Conservation (phyloP, 1,284 basidiomycete species). For the Hymenochaete sp. region DNA sequence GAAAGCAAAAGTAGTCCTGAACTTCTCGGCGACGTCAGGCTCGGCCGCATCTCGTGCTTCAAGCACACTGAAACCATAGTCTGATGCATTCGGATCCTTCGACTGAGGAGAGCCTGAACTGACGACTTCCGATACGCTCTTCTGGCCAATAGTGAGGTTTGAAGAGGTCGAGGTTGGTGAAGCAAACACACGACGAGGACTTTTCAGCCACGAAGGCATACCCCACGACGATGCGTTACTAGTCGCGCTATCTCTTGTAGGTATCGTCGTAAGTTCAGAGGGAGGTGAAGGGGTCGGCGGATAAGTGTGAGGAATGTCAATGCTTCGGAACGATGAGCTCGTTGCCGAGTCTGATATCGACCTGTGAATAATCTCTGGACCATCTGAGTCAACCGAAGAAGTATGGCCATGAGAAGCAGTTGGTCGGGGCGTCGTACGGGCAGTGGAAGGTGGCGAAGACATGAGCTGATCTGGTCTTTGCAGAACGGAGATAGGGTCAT, state of each 20-base stretch:
- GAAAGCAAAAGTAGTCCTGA: slow-evolving; percentile 72
- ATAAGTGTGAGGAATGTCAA: slow-evolving; percentile 52
- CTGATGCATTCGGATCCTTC: slow-evolving; percentile 30
- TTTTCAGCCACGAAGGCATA: slow-evolving; percentile 65
- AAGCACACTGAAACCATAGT: slow-evolving; percentile 68
- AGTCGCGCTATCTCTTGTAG: slow-evolving; percentile 26
- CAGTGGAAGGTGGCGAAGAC: slow-evolving; percentile 1
- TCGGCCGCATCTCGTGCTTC: slow-evolving; percentile 60
- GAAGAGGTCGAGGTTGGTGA: slow-evolving; percentile 18
- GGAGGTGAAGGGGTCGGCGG: slow-evolving; percentile 55
- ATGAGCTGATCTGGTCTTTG: not conserved
- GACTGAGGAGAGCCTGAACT: slow-evolving; percentile 11
- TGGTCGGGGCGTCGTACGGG: not conserved
- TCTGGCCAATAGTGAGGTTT: slow-evolving; percentile 17
- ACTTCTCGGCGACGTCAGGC: slow-evolving; percentile 63
- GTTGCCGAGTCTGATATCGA: slow-evolving; percentile 2
- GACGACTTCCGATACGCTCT: slow-evolving; percentile 40
- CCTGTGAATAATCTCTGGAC: not conserved
- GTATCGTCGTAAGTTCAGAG: slow-evolving; percentile 30
- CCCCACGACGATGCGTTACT: slow-evolving; percentile 42
- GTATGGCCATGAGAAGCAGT: too few species aligned
- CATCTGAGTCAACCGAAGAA: not conserved
- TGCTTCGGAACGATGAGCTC: slow-evolving; percentile 10
- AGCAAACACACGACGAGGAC: slow-evolving; percentile 38
- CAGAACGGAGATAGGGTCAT: not conserved